These are phyloP conservation scores for Cyanodermella asteris DNA, from an alignment of 2,329 filamentous ascomycete genomes.

Conservation along the genomic window DNA sequence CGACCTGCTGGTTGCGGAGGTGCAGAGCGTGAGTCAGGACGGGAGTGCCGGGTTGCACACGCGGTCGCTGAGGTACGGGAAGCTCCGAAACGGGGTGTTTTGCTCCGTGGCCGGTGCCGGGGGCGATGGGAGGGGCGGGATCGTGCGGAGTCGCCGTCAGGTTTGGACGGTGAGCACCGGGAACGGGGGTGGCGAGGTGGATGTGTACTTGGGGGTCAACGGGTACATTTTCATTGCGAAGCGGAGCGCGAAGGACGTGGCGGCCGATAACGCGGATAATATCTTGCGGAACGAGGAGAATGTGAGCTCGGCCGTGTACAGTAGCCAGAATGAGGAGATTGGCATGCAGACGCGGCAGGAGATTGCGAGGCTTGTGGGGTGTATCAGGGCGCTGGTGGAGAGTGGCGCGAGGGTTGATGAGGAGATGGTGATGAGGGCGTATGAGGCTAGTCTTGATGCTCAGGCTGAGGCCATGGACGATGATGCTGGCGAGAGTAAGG, in stretches of 20 bases:
- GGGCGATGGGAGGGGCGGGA: constrained; percentile 49
- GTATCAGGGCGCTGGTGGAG: constrained; percentile 65
- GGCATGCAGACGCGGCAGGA: constrained; percentile 56
- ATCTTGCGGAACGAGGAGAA: constrained; percentile 79
- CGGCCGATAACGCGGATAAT: constrained; percentile 19
- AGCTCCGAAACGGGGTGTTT: constrained; percentile 83
- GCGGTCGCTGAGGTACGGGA: constrained; percentile 77
- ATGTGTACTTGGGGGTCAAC: constrained; percentile 82
- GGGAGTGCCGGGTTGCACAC: constrained; percentile 78
- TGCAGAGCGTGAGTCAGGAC: constrained; percentile 72
- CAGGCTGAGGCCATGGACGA: constrained; percentile 16
- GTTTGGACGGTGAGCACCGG: constrained; percentile 49
- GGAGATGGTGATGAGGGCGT: constrained; percentile 63
- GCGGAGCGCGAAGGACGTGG: constrained; percentile 43
- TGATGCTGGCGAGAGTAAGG: constrained; percentile 17
- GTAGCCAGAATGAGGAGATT: constrained; percentile 82
- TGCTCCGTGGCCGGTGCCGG: constrained; percentile 61
- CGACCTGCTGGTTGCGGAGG: constrained; percentile 82
- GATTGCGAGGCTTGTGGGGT: constrained; percentile 63
- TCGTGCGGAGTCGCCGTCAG: constrained; percentile 65
- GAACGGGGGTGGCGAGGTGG: constrained; percentile 36
- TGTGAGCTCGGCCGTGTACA: constrained; percentile 65
- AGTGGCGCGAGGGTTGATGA: constrained; percentile 72
- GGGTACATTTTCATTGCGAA: constrained; percentile 92
- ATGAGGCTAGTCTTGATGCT: constrained; percentile 48